Base-by-base conservation (phyloP, 2,329 filamentous ascomycete genomes). In the Xylaria digitata region DNA sequence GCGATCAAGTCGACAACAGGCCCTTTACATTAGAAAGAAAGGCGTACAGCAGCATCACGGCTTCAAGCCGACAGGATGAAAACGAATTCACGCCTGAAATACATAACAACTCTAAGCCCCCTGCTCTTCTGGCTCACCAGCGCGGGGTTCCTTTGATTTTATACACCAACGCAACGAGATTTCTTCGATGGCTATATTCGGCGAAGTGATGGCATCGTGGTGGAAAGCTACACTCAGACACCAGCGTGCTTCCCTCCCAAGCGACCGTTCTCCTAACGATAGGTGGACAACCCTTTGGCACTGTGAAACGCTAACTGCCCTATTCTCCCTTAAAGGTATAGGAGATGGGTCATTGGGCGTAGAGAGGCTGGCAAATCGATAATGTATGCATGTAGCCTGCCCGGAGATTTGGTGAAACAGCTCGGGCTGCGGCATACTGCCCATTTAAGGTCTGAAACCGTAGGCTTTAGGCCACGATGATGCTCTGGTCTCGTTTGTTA, bases 331-430 rank as follows among this genome's bases (percentile, higher is more conserved):
- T 19, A 21, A n/a, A 52, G 15, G 48, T 23, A 34, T 17, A 6
- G 40, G 26, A 40, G 21, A 46, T 59, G 21, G 42, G 8, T 46
- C 32, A 37, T 37, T 52, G 48, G n/a, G 54, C 23, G 55, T 46
- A 54, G 50, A 17, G 26, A 15, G 57, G 45, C 57, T 57, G 26
- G 61, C 23, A 66, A 64, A 65, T 73, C 70, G 69, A 66, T 66
- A 67, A 63, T 13, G 32, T 54, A 73, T 77, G 74, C 74, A 76
- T 52, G 65, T 52, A 74, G 68, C 74, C 74, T 73, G 46, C 32
- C 70, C 72, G 72, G 72, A 75, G 74, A 75, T 75, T 76, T 74
- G 63, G 74, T 75, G 67, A 43, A 60, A 72, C 68, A 53, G 37
- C 43, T 53, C 70, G 69, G 71, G 37, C 64, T 49, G 61, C 19